These are phyloP conservation scores for Skeletonema tropicum DNA, from an alignment of 108 stramenopile species.

Conservation along the genomic window DNA sequence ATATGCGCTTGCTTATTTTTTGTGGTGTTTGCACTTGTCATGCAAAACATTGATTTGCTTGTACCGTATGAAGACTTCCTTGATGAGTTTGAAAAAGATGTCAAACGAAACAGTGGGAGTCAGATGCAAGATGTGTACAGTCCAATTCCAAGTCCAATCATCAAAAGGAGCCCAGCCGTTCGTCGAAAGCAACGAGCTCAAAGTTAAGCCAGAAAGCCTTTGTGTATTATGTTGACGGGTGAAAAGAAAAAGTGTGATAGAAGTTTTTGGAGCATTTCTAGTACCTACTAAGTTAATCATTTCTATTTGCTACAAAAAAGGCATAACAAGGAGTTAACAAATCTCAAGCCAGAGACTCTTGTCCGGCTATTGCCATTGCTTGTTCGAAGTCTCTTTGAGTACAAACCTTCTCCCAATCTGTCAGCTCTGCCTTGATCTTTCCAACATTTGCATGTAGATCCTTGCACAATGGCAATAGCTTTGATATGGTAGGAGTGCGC, in stretches of 20 bases:
- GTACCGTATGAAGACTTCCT: constrained; percentile 20
- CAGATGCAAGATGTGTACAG: not conserved
- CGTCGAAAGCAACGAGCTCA: not conserved
- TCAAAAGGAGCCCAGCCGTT: not conserved
- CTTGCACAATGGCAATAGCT: constrained; percentile 40
- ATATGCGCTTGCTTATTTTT: constrained; percentile 23
- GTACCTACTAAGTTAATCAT: not conserved
- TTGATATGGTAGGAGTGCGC: constrained; percentile 34
- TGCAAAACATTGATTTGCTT: constrained; percentile 12
- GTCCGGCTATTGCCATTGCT: constrained; percentile 9
- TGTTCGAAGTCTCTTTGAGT: constrained; percentile 22
- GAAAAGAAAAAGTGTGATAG: not conserved
- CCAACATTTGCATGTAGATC: constrained; percentile 36
- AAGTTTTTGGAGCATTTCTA: not conserved
- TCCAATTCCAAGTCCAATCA: not conserved
- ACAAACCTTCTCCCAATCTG: constrained; percentile 43
- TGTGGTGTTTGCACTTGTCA: constrained; percentile 1
- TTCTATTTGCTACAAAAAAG: not conserved
- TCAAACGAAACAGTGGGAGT: not conserved
- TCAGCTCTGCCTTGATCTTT: constrained; percentile 39
- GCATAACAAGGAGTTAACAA: not conserved
- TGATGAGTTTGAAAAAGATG: not conserved
- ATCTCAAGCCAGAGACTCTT: constrained; percentile 2
- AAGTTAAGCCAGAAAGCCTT: no score
- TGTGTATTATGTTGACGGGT: not conserved